Percentiles rank a stretch among this genome's conserved stretches.
phyloP scores from a whole-genome alignment of 805 yeast genomes.

The Saccharomycopsis schoenii region DNA sequence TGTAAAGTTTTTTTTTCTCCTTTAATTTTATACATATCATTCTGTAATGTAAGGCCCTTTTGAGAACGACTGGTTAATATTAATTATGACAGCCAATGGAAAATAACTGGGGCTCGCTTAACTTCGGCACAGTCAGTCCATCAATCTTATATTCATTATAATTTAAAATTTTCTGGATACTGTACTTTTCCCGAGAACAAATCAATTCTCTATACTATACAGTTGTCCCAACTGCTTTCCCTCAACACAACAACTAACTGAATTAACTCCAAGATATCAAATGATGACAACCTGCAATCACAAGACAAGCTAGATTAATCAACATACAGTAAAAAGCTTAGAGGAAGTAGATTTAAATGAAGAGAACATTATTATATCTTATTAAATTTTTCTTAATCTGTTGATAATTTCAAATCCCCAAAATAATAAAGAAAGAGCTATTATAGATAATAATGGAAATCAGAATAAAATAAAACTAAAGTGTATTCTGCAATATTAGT shows the following conservation, averaged over 20 bases:
- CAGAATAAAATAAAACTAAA: neutral
- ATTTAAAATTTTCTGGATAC: too few species aligned
- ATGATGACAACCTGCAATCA: neutral
- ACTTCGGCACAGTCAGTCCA: too few species aligned
- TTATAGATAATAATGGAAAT: neutral
- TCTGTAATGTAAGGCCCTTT: too few species aligned
- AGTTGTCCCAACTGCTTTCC: neutral
- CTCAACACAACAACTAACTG: neutral
- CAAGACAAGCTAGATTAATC: neutral
- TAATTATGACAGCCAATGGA: too few species aligned
- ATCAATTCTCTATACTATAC: too few species aligned
- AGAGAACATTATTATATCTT: neutral
- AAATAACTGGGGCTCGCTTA: too few species aligned
- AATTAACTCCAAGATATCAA: neutral
- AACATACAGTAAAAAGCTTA: constrained; percentile 2
- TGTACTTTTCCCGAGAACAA: too few species aligned
- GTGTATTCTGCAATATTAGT: neutral
- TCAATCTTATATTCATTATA: too few species aligned
- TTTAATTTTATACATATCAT: too few species aligned
- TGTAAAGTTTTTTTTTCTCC: too few species aligned
- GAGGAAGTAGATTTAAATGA: constrained; percentile 1
- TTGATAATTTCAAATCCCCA: constrained; percentile 1
- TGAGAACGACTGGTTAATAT: too few species aligned
- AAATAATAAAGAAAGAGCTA: neutral
- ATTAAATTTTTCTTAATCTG: neutral